Evolutionary conservation across 2,329 filamentous ascomycete genomes (phyloP), one percentile per base, ranked within the genome.

Genomic region (Ophiostoma angusticollis): DNA sequence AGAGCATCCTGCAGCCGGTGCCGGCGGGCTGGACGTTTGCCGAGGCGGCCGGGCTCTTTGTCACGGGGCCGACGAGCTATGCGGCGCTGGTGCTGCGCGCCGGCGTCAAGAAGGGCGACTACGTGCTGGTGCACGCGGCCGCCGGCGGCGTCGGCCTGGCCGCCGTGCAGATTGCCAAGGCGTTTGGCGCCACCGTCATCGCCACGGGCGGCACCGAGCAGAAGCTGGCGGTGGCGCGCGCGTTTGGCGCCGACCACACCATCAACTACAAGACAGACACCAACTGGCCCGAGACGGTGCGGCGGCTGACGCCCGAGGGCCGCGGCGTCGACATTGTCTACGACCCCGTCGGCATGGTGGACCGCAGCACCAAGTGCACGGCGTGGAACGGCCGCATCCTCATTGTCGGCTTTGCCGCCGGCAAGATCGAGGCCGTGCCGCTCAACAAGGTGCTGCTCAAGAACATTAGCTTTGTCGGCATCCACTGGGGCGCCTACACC

Each of bases 81-180:
- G 84, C 78, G 3, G 86, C 78, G 1, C 64, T 96, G 17, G 84
- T 93, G 4, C 71, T 77, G 14, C 70, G 89, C 35, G 89, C 85
- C 1, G 70, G 74, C 3, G 68, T 95, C 30, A 80, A 85, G 60
- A 61, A 72, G 28, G 86, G 86, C 1, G 89, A 96, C 52, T 81
- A 74, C 60, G 87, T 95, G 2, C 74, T 96, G 8, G 77, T 96
- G 12, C 89, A 96, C 55, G 89, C 89, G 1, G 89, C 86, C 0
- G 89, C 89, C 0, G 89, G 89, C 3, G 89, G 89, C 13, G 89
- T 95, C 9, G 89, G 89, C 0, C 64, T 95, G 2, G 84, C 87
- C 2, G 89, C 89, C 5, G 86, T 96, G 18, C 89, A 95, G 58
- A 78, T 96, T 44, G 89, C 89, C 21, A 95, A 95, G 61, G 89